Base-by-base conservation (phyloP, 441 rosid genomes). In the Syzygium malaccense region DNA sequence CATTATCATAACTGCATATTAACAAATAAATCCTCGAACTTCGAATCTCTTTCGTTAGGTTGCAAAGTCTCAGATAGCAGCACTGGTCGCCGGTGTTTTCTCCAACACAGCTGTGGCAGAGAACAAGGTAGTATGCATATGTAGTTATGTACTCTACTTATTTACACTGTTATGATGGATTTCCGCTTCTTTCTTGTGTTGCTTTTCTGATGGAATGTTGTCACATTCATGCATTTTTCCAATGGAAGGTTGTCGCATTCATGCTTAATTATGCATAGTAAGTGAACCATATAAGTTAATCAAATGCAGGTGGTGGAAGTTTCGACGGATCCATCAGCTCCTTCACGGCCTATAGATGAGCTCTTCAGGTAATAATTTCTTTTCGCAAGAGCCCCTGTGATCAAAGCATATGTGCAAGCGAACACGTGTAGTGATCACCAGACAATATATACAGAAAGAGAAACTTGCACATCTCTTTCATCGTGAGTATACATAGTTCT, bases 21-120 rank as follows among this genome's bases (percentile, higher is more conserved):
- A 14, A 75, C 83, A 23, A 75, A 30, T 83, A 86, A 48, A 66
- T 89, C 88, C 83, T n/a, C 87, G 19, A 78, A 53, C 83, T 80
- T 75, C 64, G 26, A 57, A 88, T 53, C 30, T 71, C 60, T 32
- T 37, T 89, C 19, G 45, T 62, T 62, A 96, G 99, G 99, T 98
- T 19, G 95, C 98, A 5, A 96, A 92, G 90, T 91, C 95, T 85
- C 93, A 91, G 91, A 95, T 96, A 60, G 99, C 99, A 25, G 93
- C 93, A 25, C 86, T 98, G 85, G 98, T 98, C 56, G 98, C 98
- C 23, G 96, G 93, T 88, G 95, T 98, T 92, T 95, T 98, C 91
- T 95, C 96, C 4, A 95, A 98, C 93, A 97, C 98, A 37, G 90
- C 94, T 2, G 94, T 95, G 37, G 94, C 99, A 66, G 99, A 98